Conservation (phyloP, 805 yeast genomes). For the Scheffersomyces amazonensis region DNA sequence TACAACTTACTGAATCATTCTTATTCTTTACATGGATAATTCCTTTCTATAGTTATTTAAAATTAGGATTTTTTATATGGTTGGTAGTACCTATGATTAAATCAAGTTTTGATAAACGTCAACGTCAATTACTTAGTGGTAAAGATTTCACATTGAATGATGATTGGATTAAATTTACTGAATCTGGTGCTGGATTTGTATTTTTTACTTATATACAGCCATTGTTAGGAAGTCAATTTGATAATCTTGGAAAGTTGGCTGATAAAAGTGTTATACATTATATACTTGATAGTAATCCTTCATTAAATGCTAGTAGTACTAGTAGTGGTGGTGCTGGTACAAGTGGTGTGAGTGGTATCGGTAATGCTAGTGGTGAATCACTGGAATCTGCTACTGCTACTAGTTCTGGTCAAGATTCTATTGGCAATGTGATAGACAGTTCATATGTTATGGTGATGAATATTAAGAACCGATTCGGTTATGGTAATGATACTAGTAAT, state of each 20-base stretch:
- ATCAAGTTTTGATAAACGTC: constrained; percentile 5
- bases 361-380: too few species aligned
- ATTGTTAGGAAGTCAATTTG: not conserved
- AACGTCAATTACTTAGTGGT: constrained; percentile 1
- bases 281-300: not conserved
- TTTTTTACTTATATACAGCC: constrained; percentile 30
- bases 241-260: not conserved
- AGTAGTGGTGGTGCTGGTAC: too few species aligned
- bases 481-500: constrained; percentile 7
- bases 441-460: constrained; percentile 11
- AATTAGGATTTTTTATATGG: constrained; percentile 55
- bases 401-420: constrained; percentile 1
- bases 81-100: constrained; percentile 47
- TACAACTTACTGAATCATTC: constrained; percentile 37
- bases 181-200: constrained; percentile 31
- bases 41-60: constrained; percentile 54
- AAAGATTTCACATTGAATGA: constrained; percentile 9
- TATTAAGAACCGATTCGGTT: constrained; percentile 5
- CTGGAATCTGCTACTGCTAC: not conserved
- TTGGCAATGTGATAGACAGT: constrained; percentile 2
- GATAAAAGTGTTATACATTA: not conserved
- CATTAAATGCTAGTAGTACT: not conserved
- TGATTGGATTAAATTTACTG: constrained; percentile 29
- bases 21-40: constrained; percentile 44
- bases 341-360: too few species aligned